Base-by-base conservation (phyloP, 345 rosid species). In the Eucalyptus marginata region DNA sequence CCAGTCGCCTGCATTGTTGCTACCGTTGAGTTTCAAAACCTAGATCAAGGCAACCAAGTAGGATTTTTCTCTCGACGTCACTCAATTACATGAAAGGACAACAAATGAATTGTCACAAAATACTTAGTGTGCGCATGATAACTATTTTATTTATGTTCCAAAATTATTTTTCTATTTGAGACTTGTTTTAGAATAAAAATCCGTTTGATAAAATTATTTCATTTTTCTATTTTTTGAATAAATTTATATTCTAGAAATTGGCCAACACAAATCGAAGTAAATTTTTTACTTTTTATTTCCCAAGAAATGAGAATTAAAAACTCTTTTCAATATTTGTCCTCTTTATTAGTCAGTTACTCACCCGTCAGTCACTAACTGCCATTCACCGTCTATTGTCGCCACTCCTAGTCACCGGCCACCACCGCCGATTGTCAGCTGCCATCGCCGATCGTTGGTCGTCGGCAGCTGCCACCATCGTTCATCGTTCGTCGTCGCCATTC, bases 321-420 rank as follows among this genome's bases (percentile, higher is more conserved):
- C 25, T 52, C 2, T 52, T 52, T 0, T 52, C 25, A 52, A 52
- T 52, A 52, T 52, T 18, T 52, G 58, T 52, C 10, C 4, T 52
- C 10, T 20, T 52, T 20, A 52, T 52, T 52, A 20, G 8, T 52
- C 1, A 1, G 0, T 52, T 52, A 52, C 25, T 52, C 25, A 52
- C 20, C 2, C 8, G 24, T 52, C 4, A 4, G 40, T 18, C 58
- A 52, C 4, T 0, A 1, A 18, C 0, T 4, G 10, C 2, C 10
- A 0, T 52, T 52, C 0, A 18, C 2, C 2, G 24, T 52, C 0
- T 0, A 10, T 18, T 18, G 4, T 52, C 0, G 0, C 56, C 56
- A 52, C 24, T 18, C 56, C 24, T 52, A 52, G 24, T 18, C 9
- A 4, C 24, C 2, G 0, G 20, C 4, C 22, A 0, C 24, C 1